phyloP scores from a whole-genome alignment of 345 rosid species.

The Psidium guajava region DNA sequence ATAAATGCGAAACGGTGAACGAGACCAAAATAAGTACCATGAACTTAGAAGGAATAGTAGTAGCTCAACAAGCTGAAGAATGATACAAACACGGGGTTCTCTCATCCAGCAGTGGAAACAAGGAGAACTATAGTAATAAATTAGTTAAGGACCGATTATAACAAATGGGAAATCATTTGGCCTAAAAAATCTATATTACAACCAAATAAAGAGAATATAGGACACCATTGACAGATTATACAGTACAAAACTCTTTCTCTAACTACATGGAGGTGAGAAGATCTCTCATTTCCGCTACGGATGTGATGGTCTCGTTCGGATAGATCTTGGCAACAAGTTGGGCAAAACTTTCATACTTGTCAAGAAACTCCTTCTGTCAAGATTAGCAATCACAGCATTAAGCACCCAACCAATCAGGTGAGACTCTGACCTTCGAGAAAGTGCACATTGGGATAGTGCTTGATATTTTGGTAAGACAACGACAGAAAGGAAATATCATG shows the following conservation, averaged over 20 bases:
- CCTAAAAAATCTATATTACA: neutral
- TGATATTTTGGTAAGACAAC: neutral
- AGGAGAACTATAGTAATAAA: neutral
- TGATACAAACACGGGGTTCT: neutral
- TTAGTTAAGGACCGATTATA: neutral
- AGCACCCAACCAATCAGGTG: neutral
- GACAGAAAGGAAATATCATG: neutral
- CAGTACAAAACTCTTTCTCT: neutral
- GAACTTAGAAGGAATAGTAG: neutral
- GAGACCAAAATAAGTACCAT: neutral
- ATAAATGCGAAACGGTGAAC: neutral
- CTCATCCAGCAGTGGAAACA: neutral
- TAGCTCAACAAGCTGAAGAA: neutral
- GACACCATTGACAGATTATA: neutral
- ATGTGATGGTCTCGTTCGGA: constrained; percentile 61
- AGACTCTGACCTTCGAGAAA: neutral
- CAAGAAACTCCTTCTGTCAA: constrained; percentile 86
- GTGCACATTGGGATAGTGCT: neutral
- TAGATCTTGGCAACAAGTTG: constrained; percentile 86
- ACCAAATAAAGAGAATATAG: neutral
- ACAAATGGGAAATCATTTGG: neutral
- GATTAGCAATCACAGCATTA: neutral
- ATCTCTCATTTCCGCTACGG: constrained; percentile 73
- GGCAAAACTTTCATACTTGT: constrained; percentile 89
- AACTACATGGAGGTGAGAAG: constrained; percentile 69